Evolutionary conservation across 2,329 filamentous ascomycete genomes (phyloP).

Genomic region (Pseudohalonectria lignicola): DNA sequence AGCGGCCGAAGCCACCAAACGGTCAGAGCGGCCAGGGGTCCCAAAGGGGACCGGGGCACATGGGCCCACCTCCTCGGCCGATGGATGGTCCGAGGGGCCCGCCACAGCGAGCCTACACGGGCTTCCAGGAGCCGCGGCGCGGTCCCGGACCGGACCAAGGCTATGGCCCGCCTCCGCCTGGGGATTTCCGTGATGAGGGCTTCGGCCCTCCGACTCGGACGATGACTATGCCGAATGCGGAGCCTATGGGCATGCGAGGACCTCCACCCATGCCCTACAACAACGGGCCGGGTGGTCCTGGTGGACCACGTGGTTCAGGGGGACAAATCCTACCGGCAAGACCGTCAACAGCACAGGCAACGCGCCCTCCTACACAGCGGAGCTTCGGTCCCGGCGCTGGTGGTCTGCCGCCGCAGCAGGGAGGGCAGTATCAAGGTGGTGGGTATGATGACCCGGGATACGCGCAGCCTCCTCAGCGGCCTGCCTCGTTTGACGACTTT

Average conservation of each 20-base stretch:
- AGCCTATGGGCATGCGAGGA: conserved; percentile 20
- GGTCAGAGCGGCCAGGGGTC: conserved; percentile 16
- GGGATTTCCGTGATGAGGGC: conserved; percentile 24
- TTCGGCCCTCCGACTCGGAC: conserved; percentile 45
- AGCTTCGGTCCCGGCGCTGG: conserved; percentile 16
- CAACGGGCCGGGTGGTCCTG: conserved; percentile 33
- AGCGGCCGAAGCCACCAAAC: conserved; percentile 9
- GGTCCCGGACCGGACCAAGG: conserved; percentile 16
- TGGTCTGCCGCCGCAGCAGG: conserved; percentile 19
- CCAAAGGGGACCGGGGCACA: conserved; percentile 18
- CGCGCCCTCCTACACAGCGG: too few species aligned
- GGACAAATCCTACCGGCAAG: conserved; percentile 36
- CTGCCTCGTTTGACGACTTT: conserved; percentile 34
- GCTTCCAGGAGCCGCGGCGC: conserved; percentile 13
- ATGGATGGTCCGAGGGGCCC: conserved; percentile 12
- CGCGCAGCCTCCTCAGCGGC: conserved; percentile 20
- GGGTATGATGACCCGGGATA: conserved; percentile 23
- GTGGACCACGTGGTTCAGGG: conserved; percentile 32
- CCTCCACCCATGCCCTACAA: conserved; percentile 30
- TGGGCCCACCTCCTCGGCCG: conserved; percentile 15
- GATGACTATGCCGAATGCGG: conserved; percentile 48
- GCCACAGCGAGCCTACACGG: conserved; percentile 10
- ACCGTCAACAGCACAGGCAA: conserved; percentile 43
- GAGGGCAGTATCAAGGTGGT: conserved; percentile 16
- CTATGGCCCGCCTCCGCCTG: conserved; percentile 17